These are phyloP conservation scores for Neurospora intermedia DNA, from an alignment of 495 filamentous ascomycete genomes.

Conservation along the genomic window DNA sequence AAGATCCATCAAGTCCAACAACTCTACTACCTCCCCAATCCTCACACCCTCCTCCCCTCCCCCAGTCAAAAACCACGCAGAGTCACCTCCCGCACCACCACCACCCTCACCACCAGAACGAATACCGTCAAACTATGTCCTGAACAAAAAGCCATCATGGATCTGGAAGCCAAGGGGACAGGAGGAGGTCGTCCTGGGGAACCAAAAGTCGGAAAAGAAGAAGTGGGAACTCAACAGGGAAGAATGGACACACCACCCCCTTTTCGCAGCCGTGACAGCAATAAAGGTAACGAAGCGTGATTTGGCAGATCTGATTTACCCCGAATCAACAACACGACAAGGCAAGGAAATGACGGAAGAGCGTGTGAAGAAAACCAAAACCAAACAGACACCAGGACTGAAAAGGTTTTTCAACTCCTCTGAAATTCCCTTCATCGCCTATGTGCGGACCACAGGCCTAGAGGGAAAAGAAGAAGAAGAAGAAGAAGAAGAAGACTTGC, in stretches of 20 bases:
- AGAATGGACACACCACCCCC: background rate
- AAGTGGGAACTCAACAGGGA: background rate
- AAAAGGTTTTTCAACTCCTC: background rate
- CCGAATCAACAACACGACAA: too few relatives aligned
- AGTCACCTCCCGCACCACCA: background rate
- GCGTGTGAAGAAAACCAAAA: too few relatives aligned
- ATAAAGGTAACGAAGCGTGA: background rate
- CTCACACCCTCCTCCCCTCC: background rate
- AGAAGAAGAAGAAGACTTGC: background rate
- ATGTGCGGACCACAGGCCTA: background rate
- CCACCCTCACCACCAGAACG: background rate
- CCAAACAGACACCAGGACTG: too few relatives aligned
- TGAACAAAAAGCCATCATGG: too few relatives aligned
- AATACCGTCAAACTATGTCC: background rate
- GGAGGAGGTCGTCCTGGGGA: too few relatives aligned
- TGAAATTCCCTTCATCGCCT: background rate
- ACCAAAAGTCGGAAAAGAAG: background rate
- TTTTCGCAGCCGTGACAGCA: background rate
- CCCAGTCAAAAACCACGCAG: background rate
- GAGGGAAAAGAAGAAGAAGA: background rate
- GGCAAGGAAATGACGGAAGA: too few relatives aligned
- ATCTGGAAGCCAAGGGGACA: too few relatives aligned
- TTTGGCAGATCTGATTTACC: background rate
- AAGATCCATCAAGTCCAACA: background rate
- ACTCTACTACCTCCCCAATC: background rate